A percentile compares a stretch with the other conserved stretches of the same genome.
Evolutionary conservation across 1,284 basidiomycete genomes (phyloP).

Genomic region (Tilletia indica): DNA sequence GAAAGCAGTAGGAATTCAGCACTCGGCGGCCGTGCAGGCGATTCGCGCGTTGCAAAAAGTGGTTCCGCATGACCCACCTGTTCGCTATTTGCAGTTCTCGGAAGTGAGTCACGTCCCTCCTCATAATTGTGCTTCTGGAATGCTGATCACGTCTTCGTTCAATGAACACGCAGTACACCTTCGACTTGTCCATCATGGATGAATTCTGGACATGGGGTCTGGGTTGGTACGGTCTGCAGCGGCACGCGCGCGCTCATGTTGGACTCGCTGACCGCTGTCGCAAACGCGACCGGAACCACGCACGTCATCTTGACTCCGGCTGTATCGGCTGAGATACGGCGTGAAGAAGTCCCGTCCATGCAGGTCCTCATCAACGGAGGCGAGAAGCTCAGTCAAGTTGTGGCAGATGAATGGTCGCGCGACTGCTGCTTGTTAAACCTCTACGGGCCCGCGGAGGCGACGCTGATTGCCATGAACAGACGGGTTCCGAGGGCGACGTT

Average conservation of each 20-base stretch:
- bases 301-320: slow-evolving; percentile 56
- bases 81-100: slow-evolving; percentile 55
- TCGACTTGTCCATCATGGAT: slow-evolving; percentile 55
- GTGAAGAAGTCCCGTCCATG: slow-evolving; percentile 47
- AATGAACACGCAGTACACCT: slow-evolving; percentile 36
- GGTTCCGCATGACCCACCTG: slow-evolving; percentile 44
- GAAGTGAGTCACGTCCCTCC: slow-evolving; percentile 22
- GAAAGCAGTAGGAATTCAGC: slow-evolving; percentile 55
- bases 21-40: slow-evolving; percentile 52
- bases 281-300: slow-evolving; percentile 43
- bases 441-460: slow-evolving; percentile 55
- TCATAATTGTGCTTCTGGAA: not conserved
- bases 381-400: slow-evolving; percentile 56
- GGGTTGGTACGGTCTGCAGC: slow-evolving; percentile 50
- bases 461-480: slow-evolving; percentile 53
- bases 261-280: slow-evolving; percentile 38
- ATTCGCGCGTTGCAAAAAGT: slow-evolving; percentile 50
- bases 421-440: slow-evolving; percentile 53
- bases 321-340: slow-evolving; percentile 55
- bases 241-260: slow-evolving; percentile 43
- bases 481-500: slow-evolving; percentile 45
- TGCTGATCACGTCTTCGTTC: not conserved
- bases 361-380: slow-evolving; percentile 57
- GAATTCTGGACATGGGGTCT: slow-evolving; percentile 54
- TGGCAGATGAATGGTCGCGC: slow-evolving; percentile 56